phyloP scores from a whole-genome alignment of 768 basidiomycete genomes.

The Suillus variegatus region DNA sequence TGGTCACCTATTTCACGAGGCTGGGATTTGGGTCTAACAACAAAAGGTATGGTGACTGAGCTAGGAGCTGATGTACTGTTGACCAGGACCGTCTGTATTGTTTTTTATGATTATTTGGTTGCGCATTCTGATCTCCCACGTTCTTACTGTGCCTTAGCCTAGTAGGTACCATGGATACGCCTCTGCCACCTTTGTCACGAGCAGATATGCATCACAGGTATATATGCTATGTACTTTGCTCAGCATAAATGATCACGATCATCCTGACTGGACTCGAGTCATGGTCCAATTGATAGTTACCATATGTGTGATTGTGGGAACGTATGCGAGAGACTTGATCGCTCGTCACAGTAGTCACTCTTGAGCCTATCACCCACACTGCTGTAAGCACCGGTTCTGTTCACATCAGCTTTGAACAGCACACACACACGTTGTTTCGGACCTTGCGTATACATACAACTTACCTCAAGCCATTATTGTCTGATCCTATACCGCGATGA shows the following conservation, averaged over 20 bases:
- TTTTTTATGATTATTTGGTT: not conserved
- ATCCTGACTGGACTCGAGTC: not conserved
- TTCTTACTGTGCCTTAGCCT: not conserved
- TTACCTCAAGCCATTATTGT: not conserved
- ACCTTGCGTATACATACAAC: slow-evolving; percentile 7
- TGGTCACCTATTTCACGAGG: no score
- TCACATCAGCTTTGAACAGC: slow-evolving; percentile 8
- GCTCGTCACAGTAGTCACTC: slow-evolving; percentile 23
- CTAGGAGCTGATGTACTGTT: no score
- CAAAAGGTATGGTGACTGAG: no score
- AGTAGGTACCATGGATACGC: not conserved
- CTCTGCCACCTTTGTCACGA: not conserved
- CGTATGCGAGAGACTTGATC: not conserved
- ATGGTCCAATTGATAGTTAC: not conserved
- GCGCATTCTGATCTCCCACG: not conserved
- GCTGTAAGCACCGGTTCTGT: slow-evolving; percentile 11
- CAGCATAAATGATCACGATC: not conserved
- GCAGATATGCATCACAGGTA: not conserved
- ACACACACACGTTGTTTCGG: slow-evolving; percentile 1
- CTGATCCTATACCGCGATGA: slow-evolving; percentile 16
- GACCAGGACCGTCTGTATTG: no score
- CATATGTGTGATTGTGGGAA: slow-evolving; percentile 3
- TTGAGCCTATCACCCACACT: slow-evolving; percentile 13
- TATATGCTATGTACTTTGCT: no score
- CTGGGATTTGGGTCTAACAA: no score